Percentiles rank a stretch among this genome's conserved stretches.
Evolutionary conservation across 2,329 filamentous ascomycete species (phyloP).

Genomic region (Aureobasidium sp.): DNA sequence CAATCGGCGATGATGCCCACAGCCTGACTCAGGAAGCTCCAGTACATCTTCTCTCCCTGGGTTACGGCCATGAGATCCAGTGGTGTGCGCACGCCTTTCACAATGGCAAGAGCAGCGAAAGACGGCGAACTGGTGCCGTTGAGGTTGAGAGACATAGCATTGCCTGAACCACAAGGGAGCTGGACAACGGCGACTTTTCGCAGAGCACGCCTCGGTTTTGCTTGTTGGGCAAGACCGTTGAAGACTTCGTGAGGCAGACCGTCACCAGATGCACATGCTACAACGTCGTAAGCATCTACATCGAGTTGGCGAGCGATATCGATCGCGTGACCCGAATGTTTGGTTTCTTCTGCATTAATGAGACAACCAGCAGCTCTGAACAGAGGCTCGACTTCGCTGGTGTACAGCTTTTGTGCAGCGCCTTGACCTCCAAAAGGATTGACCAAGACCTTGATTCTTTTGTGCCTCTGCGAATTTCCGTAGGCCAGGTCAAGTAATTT

Average conservation of each 20-base stretch:
- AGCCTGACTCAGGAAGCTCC: conserved; percentile 87
- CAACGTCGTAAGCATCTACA: conserved; percentile 71
- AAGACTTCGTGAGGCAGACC: conserved; percentile 90
- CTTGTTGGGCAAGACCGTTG: conserved; percentile 75
- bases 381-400: conserved; percentile 69
- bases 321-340: conserved; percentile 66
- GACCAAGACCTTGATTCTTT: conserved; percentile 78
- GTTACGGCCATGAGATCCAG: conserved; percentile 84
- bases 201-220: conserved; percentile 68
- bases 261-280: conserved; percentile 86
- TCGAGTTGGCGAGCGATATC: conserved; percentile 71
- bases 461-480: conserved; percentile 57
- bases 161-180: conserved; percentile 87
- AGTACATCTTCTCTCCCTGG: conserved; percentile 62
- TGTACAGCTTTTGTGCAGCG: conserved; percentile 64
- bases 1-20: conserved; percentile 85
- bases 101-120: conserved; percentile 70
- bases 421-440: conserved; percentile 90
- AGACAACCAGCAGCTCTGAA: conserved; percentile 73
- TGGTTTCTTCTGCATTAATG: conserved; percentile 66
- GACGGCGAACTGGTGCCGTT: conserved; percentile 72
- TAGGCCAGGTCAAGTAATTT: conserved; percentile 65
- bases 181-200: conserved; percentile 73
- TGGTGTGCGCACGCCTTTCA: conserved; percentile 80
- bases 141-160: conserved; percentile 85